Evolutionary conservation across 1,139 yeast genomes (phyloP), one percentile per base, ranked within the genome.

Genomic region (Spathaspora sp.): DNA sequence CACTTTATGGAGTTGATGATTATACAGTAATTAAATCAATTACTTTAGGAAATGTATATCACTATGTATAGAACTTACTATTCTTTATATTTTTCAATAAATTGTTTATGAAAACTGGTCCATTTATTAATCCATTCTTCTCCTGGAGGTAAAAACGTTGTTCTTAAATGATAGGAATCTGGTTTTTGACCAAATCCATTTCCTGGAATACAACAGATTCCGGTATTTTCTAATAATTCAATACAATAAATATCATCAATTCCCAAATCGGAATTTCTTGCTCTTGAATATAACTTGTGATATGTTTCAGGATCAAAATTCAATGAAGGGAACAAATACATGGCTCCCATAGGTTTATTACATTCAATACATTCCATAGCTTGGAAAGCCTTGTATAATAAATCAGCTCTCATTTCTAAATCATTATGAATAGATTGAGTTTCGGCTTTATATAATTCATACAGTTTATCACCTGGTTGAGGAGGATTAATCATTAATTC

Each of bases 191-290:
- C 98, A 60, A 93, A 95, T 1, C 99, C 99, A 39, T 90, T 83
- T 38, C 99, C 99, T 27, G 99, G 98, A 51, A 93, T 95, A 46
- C 95, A 89, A 68, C 99, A 95, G 52, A 93, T 90, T 57, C 99
- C 99, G n/a, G 99, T 90, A 46, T 68, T 65, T 56, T 91, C 93
- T 54, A 93, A 76, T 50, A 93, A 71, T 56, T 86, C 84, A 62
- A 85, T 76, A 66, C 97, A 90, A 71, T 93, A 95, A 53, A 87
- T 79, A 61, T 88, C 97, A 64, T 95, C 99, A 34, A 91, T 83
- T 42, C 80, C 75, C 57, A 80, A 63, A 24, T 80, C 81, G 31
- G 67, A 63, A 44, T 74, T 72, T 41, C 70, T 68, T 25, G 97
- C 96, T 42, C 75, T 76, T 17, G 72, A 74, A 45, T 81, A 74